These are phyloP conservation scores for Litsea cubeba DNA, from an alignment of 164 flowering plant genomes.

Conservation along the genomic window DNA sequence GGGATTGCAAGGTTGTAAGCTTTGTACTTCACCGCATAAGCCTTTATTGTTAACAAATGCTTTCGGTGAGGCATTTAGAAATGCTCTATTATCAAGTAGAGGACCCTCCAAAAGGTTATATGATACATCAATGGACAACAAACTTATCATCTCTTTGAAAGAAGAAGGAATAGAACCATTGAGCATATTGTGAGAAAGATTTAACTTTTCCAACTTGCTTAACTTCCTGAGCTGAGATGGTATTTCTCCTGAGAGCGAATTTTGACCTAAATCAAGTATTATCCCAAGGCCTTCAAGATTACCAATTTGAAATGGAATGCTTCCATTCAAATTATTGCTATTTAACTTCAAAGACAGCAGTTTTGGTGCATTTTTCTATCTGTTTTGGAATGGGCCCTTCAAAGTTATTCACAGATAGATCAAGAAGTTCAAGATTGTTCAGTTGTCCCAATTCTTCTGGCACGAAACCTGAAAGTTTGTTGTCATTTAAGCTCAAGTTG, in stretches of 20 bases:
- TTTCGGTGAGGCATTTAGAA: too few species aligned
- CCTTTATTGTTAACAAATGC: too few species aligned
- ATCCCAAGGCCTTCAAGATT: neutral
- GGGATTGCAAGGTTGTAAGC: too few species aligned
- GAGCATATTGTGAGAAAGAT: too few species aligned
- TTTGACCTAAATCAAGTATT: neutral
- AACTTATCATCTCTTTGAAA: too few species aligned
- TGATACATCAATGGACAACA: too few species aligned
- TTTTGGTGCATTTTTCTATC: slow-evolving; percentile 13
- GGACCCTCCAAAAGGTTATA: too few species aligned
- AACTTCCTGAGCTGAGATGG: neutral
- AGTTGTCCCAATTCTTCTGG: slow-evolving; percentile 1
- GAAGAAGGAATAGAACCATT: too few species aligned
- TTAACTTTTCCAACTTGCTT: too few species aligned
- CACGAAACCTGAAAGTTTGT: neutral
- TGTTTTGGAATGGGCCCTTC: neutral
- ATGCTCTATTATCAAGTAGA: too few species aligned
- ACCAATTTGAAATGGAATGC: neutral
- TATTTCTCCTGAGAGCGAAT: slow-evolving; percentile 3
- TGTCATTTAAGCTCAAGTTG: neutral
- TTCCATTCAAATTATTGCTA: neutral
- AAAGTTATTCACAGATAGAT: neutral
- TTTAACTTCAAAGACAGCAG: slow-evolving; percentile 5
- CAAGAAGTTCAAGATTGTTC: neutral
- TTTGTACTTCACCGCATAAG: too few species aligned